phyloP scores from a whole-genome alignment of 2,329 filamentous ascomycete genomes.

The Ophiocordyceps camponoti-leonardi region DNA sequence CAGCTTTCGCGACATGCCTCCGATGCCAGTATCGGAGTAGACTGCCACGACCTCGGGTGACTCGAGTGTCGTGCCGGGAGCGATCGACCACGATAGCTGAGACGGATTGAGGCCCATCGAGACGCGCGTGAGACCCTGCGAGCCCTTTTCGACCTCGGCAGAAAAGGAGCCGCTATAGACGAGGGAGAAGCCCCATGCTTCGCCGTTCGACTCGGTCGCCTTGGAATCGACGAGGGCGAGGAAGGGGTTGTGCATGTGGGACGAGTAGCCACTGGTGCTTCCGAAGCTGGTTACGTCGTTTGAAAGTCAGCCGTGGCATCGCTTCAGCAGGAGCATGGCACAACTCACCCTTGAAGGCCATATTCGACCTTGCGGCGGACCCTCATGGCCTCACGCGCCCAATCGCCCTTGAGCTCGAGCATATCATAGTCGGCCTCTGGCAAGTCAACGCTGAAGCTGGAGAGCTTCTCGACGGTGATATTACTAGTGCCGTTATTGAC shows the following conservation, averaged over 20 bases:
- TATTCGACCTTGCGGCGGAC: slow-evolving; percentile 37
- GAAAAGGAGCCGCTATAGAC: slow-evolving; percentile 47
- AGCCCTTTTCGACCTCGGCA: slow-evolving; percentile 43
- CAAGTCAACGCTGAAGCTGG: slow-evolving; percentile 44
- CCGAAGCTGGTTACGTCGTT: slow-evolving; percentile 29
- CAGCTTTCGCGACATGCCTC: slow-evolving; percentile 43
- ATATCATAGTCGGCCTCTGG: slow-evolving; percentile 43
- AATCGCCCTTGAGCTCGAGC: slow-evolving; percentile 44
- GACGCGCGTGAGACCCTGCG: slow-evolving; percentile 42
- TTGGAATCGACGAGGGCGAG: slow-evolving; percentile 35
- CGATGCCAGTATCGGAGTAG: slow-evolving; percentile 40
- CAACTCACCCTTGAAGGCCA: slow-evolving; percentile 32
- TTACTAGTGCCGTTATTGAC: slow-evolving; percentile 37
- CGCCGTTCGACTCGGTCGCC: slow-evolving; percentile 42
- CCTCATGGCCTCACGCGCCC: slow-evolving; percentile 39
- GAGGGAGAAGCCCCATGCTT: slow-evolving; percentile 48
- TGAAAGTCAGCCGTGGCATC: background rate
- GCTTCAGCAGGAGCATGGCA: background rate
- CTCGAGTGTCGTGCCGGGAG: slow-evolving; percentile 36
- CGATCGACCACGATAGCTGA: slow-evolving; percentile 40
- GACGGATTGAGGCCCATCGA: slow-evolving; percentile 42
- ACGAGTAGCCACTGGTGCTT: slow-evolving; percentile 43
- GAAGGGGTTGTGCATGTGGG: slow-evolving; percentile 48
- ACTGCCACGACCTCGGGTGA: slow-evolving; percentile 47
- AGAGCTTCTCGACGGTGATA: slow-evolving; percentile 36